Percentiles rank a stretch among this genome's conserved stretches.
phyloP scores from a whole-genome alignment of 495 filamentous ascomycete genomes.

The Aspergillus bridgeri region DNA sequence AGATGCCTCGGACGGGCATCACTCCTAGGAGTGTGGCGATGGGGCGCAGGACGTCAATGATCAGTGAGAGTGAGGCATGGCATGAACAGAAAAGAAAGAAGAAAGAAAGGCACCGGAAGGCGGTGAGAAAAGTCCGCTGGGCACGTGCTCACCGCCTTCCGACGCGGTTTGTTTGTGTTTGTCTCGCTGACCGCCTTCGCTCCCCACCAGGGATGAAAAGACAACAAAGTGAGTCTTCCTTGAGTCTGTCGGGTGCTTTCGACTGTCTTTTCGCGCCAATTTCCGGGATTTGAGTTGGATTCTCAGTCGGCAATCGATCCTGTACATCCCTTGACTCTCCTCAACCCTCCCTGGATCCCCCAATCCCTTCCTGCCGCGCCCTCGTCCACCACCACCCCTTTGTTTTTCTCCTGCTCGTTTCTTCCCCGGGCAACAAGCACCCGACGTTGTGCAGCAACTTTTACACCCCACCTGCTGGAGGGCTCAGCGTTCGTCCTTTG shows the following conservation, averaged over 20 bases:
- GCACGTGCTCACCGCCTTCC: conserved; percentile 35
- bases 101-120: not conserved
- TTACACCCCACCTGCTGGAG: conserved; percentile 16
- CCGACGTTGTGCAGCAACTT: conserved; percentile 13
- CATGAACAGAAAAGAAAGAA: not conserved
- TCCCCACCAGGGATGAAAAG: conserved; percentile 21
- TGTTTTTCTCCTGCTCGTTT: conserved; percentile 18
- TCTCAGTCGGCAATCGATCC: conserved; percentile 11
- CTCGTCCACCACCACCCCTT: not conserved
- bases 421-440: conserved; percentile 20
- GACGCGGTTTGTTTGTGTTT: conserved; percentile 39
- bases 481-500: conserved; percentile 5
- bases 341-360: not conserved
- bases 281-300: conserved; percentile 14
- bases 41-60: not conserved
- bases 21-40: not conserved
- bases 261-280: conserved; percentile 1
- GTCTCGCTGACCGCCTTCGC: conserved; percentile 31
- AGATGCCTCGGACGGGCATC: not conserved
- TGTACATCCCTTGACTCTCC: not conserved
- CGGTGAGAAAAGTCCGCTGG: conserved; percentile 5
- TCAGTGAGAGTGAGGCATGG: too few species aligned
- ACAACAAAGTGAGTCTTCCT: conserved; percentile 12
- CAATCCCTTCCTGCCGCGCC: not conserved
- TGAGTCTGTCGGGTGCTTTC: conserved; percentile 6